Base-by-base conservation (phyloP, 305 asterid genomes). In the Fraxinus angustifolia region DNA sequence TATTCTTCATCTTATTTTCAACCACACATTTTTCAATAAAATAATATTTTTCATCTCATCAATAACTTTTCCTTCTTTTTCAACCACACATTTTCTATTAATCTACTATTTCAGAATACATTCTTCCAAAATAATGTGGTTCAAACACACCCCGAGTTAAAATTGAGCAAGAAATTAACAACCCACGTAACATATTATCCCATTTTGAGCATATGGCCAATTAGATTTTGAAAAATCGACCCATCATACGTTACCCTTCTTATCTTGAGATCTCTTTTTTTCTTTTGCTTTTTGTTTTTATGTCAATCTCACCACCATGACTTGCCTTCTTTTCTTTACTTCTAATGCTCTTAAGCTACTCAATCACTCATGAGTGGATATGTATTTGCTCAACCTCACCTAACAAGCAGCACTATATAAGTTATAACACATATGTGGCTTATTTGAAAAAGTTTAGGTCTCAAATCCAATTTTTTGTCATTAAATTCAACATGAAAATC, bases 311-410 rank as follows among this genome's bases (percentile, higher is more conserved):
- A 23, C 73, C 83, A 21, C 83, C 78, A 38, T 40, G 31, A 80
- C 77, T 78, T 83, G 78, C 78, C 90, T 88, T 91, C 56, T 72
- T 68, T 35, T 82, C 14, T 80, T 85, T 75, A 81, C 88, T 26
- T 81, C 19, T 82, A 88, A 84, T 92, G 91, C 95, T 89, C 87
- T 77, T n/a, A 88, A 88, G 93, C 83, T 90, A 90, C 95, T 90
- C 95, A 89, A 91, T 34, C 45, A 73, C 81, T 78, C 60, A 80
- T 85, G 83, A 87, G 76, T 82, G 80, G 89, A 73, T 75, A 58
- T 65, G 76, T 76, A 77, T 53, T 72, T 42, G 28, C 30, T 34
- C 48, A 30, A 21, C 77, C 33, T 17, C 19, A 19, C 53, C 62
- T 75, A 83, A 67, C 73, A 28, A 28, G 2, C 14, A 67, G 73